Percentiles rank a stretch among this genome's conserved stretches.
Conservation (phyloP, 2,329 filamentous ascomycete species). For the Talaromyces sp. region DNA sequence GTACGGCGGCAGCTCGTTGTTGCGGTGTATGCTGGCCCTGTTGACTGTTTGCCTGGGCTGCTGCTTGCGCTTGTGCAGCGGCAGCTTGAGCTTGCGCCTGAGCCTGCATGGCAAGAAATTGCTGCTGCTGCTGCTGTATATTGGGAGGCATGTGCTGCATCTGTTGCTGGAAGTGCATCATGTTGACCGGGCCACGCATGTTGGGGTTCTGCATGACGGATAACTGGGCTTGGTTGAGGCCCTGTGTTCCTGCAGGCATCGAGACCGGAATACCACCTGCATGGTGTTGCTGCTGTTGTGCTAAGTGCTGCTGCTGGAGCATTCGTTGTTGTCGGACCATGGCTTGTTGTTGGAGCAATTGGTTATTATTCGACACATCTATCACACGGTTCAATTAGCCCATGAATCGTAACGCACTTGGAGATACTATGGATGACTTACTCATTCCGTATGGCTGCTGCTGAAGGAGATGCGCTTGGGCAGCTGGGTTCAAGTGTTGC, state of each 20-base stretch:
- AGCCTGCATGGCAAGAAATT: slow-evolving; percentile 35
- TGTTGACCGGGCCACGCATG: slow-evolving; percentile 37
- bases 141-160: slow-evolving; percentile 41
- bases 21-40: slow-evolving; percentile 41
- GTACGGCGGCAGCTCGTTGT: slow-evolving; percentile 39
- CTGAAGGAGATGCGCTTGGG: slow-evolving; percentile 49
- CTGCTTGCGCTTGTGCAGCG: slow-evolving; percentile 13
- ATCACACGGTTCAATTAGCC: not conserved
- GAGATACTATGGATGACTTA: slow-evolving; percentile 27
- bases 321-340: slow-evolving; percentile 27
- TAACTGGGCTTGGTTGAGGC: slow-evolving; percentile 41
- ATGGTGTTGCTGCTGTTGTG: slow-evolving; percentile 20
- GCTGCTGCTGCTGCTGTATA: slow-evolving; percentile 43
- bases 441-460: slow-evolving; percentile 44
- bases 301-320: slow-evolving; percentile 32
- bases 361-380: slow-evolving; percentile 42
- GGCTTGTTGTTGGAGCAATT: slow-evolving; percentile 46
- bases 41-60: slow-evolving; percentile 33
- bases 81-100: slow-evolving; percentile 22
- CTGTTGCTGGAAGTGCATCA: slow-evolving; percentile 43
- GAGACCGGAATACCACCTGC: slow-evolving; percentile 36
- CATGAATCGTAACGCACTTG: not conserved
- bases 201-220: slow-evolving; percentile 44
- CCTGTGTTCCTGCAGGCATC: slow-evolving; percentile 42
- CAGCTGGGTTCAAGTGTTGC: slow-evolving; percentile 55